Percentiles rank a stretch among this genome's conserved stretches.
Evolutionary conservation across 2,329 filamentous ascomycete genomes (phyloP).

Genomic region (Fusarium denticulatum): DNA sequence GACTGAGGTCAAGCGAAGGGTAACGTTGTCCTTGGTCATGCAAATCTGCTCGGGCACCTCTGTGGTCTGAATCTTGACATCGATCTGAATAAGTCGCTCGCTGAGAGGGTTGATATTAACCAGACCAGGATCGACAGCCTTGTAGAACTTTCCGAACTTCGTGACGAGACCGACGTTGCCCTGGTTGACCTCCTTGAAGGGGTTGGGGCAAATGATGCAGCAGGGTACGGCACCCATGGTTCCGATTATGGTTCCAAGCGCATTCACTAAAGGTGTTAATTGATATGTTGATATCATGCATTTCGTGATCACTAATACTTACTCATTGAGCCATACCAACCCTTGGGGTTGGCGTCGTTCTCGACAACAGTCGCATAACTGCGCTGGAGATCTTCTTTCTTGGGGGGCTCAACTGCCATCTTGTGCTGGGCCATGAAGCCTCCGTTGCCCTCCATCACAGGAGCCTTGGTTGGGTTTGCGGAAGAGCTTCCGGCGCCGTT

Average conservation of each 20-base stretch:
- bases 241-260: conserved; percentile 78
- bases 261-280: conserved; percentile 66
- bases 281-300: not conserved
- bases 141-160: conserved; percentile 94
- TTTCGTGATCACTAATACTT: conserved; percentile 50
- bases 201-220: conserved; percentile 92
- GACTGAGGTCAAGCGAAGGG: conserved; percentile 90
- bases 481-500: conserved; percentile 45
- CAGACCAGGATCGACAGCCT: conserved; percentile 94
- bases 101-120: conserved; percentile 97
- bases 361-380: conserved; percentile 75
- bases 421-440: conserved; percentile 63
- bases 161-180: conserved; percentile 96
- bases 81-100: conserved; percentile 88
- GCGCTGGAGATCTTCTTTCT: conserved; percentile 84
- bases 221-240: conserved; percentile 87
- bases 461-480: conserved; percentile 46
- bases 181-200: conserved; percentile 90
- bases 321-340: conserved; percentile 93
- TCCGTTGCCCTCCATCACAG: conserved; percentile 34
- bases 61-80: conserved; percentile 99
- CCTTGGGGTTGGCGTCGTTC: conserved; percentile 75
- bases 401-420: conserved; percentile 81
- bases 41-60: conserved; percentile 96
- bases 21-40: conserved; percentile 99